Evolutionary conservation across 225 moss, liverwort and hornwort species (phyloP).

Genomic region (Pseudoscleropodium purum): DNA sequence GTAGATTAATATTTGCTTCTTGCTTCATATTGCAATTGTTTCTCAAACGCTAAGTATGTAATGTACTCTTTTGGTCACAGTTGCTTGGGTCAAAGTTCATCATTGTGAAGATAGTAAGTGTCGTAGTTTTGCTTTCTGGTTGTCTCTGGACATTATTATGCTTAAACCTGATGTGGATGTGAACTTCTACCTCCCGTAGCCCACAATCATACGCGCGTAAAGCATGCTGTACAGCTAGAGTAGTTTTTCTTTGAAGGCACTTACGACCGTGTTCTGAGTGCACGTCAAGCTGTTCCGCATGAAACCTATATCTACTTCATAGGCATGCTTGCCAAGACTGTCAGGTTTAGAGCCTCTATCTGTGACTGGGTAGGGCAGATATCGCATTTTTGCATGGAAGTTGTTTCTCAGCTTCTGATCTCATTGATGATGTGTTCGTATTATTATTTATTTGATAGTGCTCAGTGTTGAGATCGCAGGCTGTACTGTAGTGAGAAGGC

Average conservation of each 20-base stretch:
- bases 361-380: neutral
- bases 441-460: neutral
- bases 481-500: slow-evolving; percentile 51
- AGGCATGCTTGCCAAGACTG: slow-evolving; percentile 74
- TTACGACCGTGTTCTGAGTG: slow-evolving; percentile 63
- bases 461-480: slow-evolving; percentile 72
- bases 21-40: neutral
- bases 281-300: slow-evolving; percentile 61
- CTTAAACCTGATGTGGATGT: neutral
- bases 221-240: slow-evolving; percentile 78
- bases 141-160: neutral
- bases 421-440: neutral
- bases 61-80: neutral
- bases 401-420: neutral
- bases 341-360: slow-evolving; percentile 22
- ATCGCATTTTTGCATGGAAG: neutral
- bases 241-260: slow-evolving; percentile 82
- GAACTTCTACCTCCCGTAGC: slow-evolving; percentile 54
- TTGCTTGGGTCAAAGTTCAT: neutral
- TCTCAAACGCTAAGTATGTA: neutral
- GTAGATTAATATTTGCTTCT: neutral
- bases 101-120: neutral
- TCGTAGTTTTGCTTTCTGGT: neutral
- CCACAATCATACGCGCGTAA: slow-evolving; percentile 57
- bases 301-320: neutral